Conservation (phyloP, 1,284 basidiomycete genomes). For the Grifola frondosa region DNA sequence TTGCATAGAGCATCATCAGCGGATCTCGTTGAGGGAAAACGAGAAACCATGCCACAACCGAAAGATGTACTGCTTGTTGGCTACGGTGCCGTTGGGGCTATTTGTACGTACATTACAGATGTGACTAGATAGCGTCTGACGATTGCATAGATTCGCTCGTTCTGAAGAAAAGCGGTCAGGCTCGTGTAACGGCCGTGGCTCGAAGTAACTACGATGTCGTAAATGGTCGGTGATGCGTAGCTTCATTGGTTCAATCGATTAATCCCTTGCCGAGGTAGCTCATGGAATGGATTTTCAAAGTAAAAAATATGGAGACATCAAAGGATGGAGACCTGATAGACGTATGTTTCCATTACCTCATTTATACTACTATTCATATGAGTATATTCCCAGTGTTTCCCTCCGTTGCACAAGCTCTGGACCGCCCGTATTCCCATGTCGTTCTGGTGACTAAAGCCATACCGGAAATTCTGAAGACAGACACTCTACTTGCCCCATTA, state of each 20-base stretch:
- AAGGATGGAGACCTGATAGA: constrained; percentile 62
- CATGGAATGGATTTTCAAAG: constrained; percentile 59
- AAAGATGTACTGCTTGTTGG: constrained; percentile 58
- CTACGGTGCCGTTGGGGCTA: constrained; percentile 56
- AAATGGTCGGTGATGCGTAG: constrained; percentile 36
- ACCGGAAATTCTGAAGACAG: constrained; percentile 64
- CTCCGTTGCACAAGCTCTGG: constrained; percentile 58
- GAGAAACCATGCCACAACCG: too few species aligned
- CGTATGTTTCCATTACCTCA: constrained; percentile 38
- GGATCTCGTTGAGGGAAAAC: too few species aligned
- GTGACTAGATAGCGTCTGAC: background rate
- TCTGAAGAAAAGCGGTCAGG: constrained; percentile 59
- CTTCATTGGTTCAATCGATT: background rate
- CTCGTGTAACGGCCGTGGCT: constrained; percentile 73
- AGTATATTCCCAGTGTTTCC: constrained; percentile 46
- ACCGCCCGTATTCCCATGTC: constrained; percentile 63
- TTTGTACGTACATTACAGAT: constrained; percentile 41
- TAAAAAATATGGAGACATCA: constrained; percentile 56
- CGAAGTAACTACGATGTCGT: constrained; percentile 69
- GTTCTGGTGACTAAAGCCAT: constrained; percentile 73
- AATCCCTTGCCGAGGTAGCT: constrained; percentile 26
- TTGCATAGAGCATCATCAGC: too few species aligned
- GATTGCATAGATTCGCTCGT: constrained; percentile 59
- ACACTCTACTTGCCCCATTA: constrained; percentile 57
- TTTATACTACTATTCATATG: constrained; percentile 7